Evolutionary conservation across 2,329 filamentous ascomycete genomes (phyloP), one percentile per base, ranked within the genome.

Genomic region (Ophiocordyceps camponoti-rufipedis): DNA sequence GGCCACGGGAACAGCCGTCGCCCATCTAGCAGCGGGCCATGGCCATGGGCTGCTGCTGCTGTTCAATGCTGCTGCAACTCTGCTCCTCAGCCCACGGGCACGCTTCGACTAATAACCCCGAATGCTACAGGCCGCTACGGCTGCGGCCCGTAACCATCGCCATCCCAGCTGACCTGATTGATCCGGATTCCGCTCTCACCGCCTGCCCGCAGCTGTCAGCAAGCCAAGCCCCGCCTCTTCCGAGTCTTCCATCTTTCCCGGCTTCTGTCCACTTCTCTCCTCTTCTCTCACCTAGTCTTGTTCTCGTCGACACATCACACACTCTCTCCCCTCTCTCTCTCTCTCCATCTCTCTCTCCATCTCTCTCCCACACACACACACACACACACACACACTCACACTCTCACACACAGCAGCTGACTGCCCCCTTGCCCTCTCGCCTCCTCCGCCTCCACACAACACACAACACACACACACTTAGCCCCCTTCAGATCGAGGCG

Each of bases 401-500:
- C 23, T 3, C 23, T 3, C 23, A 23, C 23, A 23, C 23, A 23
- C 23, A 23, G 23, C 3, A 23, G 23, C 23, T 23, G 29, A 31
- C 29, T 9, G 12, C 4, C 29, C 35, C 14, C 9, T 7, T n/a
- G 7, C 4, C 35, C 6, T 8, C 35, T 38, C 14, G 4, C 7
- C 14, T 38, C 14, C 16, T 18, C 14, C 13, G 9, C 14, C 3
- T 9, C 35, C 14, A 16, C 14, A 16, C n/a, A n/a, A n/a, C n/a
- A n/a, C n/a, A n/a, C n/a, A n/a, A n/a, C n/a, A n/a, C n/a, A 38
- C 14, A 18, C 35, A 38, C 14, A 38, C 14, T 38, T 38, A n/a
- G n/a, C 14, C 14, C 35, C n/a, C 14, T 38, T 38, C 9, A 3
- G 72, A 74, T 74, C 74, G 72, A 74, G 71, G 61, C 55, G 46